A percentile compares a stretch with the other conserved stretches of the same genome.
phyloP scores from a whole-genome alignment of 2,329 filamentous ascomycete species.

The Cordyceps tenuipes region DNA sequence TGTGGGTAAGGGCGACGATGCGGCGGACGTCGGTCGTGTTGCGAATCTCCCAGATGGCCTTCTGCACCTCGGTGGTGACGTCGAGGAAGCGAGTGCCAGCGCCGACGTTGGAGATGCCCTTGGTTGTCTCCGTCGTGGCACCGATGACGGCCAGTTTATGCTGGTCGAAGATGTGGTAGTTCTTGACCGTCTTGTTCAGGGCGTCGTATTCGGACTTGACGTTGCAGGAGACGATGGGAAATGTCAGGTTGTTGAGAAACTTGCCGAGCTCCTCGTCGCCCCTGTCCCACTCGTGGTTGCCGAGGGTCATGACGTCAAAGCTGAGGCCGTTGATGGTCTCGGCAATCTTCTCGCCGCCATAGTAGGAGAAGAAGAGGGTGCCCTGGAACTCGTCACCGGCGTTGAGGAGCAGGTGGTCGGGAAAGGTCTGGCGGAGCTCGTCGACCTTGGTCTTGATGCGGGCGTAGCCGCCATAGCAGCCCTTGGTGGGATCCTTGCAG shows the following conservation, averaged over 20 bases:
- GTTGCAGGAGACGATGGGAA: conserved; percentile 56
- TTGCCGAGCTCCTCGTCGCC: conserved; percentile 54
- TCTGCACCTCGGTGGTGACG: conserved; percentile 49
- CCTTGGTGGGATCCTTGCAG: conserved; percentile 45
- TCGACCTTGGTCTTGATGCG: conserved; percentile 54
- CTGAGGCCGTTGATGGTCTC: conserved; percentile 55
- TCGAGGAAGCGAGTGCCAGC: conserved; percentile 50
- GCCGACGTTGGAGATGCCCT: conserved; percentile 50
- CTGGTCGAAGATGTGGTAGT: conserved; percentile 55
- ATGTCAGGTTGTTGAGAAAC: conserved; percentile 55
- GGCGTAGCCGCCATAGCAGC: conserved; percentile 57
- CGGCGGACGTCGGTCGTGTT: conserved; percentile 53
- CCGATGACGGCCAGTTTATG: conserved; percentile 55
- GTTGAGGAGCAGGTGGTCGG: conserved; percentile 56
- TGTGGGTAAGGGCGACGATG: conserved; percentile 59
- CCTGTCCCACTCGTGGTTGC: conserved; percentile 60
- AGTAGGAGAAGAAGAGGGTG: conserved; percentile 59
- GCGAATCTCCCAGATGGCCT: conserved; percentile 53
- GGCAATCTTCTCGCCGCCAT: conserved; percentile 60
- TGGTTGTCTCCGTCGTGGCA: conserved; percentile 52
- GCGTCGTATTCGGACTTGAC: conserved; percentile 50
- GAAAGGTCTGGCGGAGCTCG: conserved; percentile 45
- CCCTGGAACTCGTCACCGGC: conserved; percentile 64
- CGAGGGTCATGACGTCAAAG: conserved; percentile 61
- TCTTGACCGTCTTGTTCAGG: conserved; percentile 55